Evolutionary conservation across 2,329 filamentous ascomycete species (phyloP), one percentile per base, ranked within the genome.

Genomic region (Kalaharituber pfeilii): DNA sequence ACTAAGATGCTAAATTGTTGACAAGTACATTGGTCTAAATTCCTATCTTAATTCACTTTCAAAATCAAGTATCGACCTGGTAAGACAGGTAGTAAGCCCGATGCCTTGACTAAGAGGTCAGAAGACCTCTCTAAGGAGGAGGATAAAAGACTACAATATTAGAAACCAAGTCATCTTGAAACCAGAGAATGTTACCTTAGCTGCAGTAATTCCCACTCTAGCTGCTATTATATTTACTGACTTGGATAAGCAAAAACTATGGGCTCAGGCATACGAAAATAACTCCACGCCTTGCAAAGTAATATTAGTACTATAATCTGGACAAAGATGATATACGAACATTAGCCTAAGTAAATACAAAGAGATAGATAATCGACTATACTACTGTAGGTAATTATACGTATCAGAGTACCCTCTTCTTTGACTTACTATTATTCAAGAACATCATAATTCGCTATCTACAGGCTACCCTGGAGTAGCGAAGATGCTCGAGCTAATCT

Each of bases 1-100:
- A 61, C 51, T 8, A 63, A 64, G 49, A 15, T 61, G 11, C 52
- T 66, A 7, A 64, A 57, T 50, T 9, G 56, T 13, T 33, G 59
- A 29, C 56, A 66, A 56, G 59, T 52, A 20, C n/a, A 58, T 20
- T 66, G 57, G 60, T 49, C 54, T 15, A 53, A 64, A 51, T 44
- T 54, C 11, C 51, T 64, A 7, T 45, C 45, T 13, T 20, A 30
- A 29, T 63, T 54, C 52, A 49, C 60, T 20, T 64, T 62, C 27
- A 50, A 30, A 25, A 63, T 64, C 27, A 27, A 9, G 18, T 61
- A 55, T 36, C 11, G 39, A 27, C 45, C 44, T 18, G 55, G 55
- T 50, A 52, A 52, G 25, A 33, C 15, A 33, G 25, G 30, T 33
- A 36, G 6, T 20, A 45, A 53, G 15, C 29, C 51, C 13, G 33